These are phyloP conservation scores for Blastomyces gilchristii DNA, from an alignment of 2,329 filamentous ascomycete genomes.

Conservation along the genomic window DNA sequence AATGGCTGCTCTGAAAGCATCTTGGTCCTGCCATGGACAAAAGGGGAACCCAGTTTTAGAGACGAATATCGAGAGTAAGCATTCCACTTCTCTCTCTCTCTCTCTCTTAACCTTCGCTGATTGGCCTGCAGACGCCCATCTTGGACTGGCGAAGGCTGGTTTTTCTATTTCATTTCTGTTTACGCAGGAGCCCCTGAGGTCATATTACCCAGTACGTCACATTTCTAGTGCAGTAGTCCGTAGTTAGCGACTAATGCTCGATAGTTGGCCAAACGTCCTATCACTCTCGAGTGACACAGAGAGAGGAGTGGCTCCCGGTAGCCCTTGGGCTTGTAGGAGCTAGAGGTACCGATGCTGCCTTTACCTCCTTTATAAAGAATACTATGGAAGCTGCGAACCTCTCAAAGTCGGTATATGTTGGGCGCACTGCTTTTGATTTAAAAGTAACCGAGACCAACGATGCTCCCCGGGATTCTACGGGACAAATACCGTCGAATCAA, in stretches of 20 bases:
- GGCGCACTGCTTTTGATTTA: neutral
- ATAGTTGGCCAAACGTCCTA: conserved; percentile 1
- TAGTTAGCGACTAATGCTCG: neutral
- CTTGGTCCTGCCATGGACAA: conserved; percentile 1
- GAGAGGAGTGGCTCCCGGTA: neutral
- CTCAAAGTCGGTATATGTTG: neutral
- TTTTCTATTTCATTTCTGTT: neutral
- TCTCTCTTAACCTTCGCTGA: neutral
- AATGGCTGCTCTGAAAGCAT: conserved; percentile 2
- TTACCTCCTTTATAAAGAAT: neutral
- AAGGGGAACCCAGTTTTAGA: neutral
- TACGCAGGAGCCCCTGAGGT: neutral
- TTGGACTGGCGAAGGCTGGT: neutral
- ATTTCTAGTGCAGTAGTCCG: neutral
- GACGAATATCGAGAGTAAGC: neutral
- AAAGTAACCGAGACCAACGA: neutral
- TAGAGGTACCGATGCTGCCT: neutral
- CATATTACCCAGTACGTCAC: neutral
- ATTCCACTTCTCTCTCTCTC: neutral
- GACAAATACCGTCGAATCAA: neutral
- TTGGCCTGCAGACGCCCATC: neutral
- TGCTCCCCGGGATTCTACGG: neutral
- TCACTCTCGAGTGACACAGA: neutral
- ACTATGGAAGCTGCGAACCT: neutral
- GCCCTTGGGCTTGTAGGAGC: neutral